Conservation (phyloP, 805 yeast species). For the Kluyveromyces wickerhamii region DNA sequence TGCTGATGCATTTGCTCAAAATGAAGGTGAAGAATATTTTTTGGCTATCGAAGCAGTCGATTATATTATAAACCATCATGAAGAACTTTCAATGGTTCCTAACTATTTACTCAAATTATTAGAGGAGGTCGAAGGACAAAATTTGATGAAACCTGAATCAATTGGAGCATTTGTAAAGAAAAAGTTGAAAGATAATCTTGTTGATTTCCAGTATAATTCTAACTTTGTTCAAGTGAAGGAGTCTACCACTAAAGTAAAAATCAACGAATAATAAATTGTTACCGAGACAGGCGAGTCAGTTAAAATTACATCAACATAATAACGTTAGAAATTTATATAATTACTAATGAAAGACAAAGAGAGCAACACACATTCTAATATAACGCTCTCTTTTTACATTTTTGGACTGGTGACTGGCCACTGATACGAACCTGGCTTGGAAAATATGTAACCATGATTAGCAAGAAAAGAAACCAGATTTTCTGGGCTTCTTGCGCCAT, state of each 20-base stretch:
- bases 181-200: constrained; percentile 10
- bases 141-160: constrained; percentile 11
- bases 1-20: constrained; percentile 34
- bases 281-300: background rate
- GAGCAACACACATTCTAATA: too few species aligned
- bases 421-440: constrained; percentile 58
- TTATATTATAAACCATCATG: constrained; percentile 71
- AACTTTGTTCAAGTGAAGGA: constrained; percentile 19
- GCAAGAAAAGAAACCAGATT: constrained; percentile 52
- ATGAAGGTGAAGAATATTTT: constrained; percentile 64
- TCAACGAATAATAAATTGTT: constrained; percentile 7
- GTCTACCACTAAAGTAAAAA: constrained; percentile 17
- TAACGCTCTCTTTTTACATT: too few species aligned
- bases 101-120: constrained; percentile 46
- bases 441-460: constrained; percentile 66
- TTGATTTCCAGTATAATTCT: constrained; percentile 22
- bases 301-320: too few species aligned
- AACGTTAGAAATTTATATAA: too few species aligned
- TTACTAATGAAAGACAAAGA: too few species aligned
- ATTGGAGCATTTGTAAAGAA: constrained; percentile 14
- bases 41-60: constrained; percentile 88
- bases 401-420: constrained; percentile 78
- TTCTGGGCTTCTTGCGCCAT: constrained; percentile 88
- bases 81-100: constrained; percentile 73
- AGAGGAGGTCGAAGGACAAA: constrained; percentile 25